Evolutionary conservation across 495 filamentous ascomycete species (phyloP).

Genomic region (Pyrenula aspistea): DNA sequence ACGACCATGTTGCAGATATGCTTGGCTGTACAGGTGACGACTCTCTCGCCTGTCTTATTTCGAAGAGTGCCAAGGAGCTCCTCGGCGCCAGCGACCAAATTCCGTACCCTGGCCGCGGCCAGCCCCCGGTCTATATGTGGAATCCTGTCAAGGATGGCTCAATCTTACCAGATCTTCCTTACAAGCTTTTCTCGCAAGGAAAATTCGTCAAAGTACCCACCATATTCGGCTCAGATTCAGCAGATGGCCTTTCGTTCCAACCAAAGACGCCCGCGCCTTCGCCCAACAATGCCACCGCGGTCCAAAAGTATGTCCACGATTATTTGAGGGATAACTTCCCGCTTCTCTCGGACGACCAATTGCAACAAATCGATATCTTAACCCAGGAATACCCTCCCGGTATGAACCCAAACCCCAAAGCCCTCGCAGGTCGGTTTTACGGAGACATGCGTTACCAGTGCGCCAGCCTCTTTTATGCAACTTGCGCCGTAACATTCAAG

Average conservation of each 20-base stretch:
- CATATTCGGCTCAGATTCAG: conserved; percentile 51
- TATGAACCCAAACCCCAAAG: background rate
- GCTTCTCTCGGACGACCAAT: background rate
- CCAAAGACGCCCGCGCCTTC: background rate
- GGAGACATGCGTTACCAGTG: background rate
- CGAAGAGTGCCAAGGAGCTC: conserved; percentile 30
- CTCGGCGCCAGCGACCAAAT: conserved; percentile 33
- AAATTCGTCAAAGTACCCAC: conserved; percentile 49
- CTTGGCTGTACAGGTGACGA: background rate
- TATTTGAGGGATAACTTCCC: background rate
- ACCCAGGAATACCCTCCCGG: background rate
- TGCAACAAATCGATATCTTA: background rate
- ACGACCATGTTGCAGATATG: conserved; percentile 17
- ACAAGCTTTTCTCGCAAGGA: conserved; percentile 37
- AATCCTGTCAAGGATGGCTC: conserved; percentile 43
- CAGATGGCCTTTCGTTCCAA: conserved; percentile 49
- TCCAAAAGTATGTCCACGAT: background rate
- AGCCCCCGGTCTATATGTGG: conserved; percentile 23
- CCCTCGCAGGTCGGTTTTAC: background rate
- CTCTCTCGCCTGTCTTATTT: conserved; percentile 34
- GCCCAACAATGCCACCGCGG: background rate
- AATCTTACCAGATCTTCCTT: conserved; percentile 42
- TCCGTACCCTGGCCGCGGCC: conserved; percentile 36
- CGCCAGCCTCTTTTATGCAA: background rate
- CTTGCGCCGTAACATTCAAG: background rate